phyloP scores from a whole-genome alignment of 179 eudicot species.

The Silene noctiflora region DNA sequence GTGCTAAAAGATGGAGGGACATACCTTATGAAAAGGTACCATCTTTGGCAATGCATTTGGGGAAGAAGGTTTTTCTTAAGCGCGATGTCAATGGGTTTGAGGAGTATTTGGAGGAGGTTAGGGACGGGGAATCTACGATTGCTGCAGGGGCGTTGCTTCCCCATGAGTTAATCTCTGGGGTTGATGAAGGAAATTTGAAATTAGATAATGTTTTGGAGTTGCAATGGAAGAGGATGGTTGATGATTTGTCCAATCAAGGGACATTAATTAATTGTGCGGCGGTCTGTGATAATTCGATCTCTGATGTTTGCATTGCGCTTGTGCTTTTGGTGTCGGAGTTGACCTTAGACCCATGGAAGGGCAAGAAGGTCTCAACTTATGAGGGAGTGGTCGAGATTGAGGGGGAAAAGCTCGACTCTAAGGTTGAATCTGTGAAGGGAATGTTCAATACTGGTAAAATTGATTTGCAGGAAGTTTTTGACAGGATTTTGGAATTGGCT shows the following conservation, averaged over 20 bases:
- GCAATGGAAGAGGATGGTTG: slow-evolving; percentile 58
- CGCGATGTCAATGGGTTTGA: slow-evolving; percentile 39
- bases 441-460: neutral
- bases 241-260: slow-evolving; percentile 40
- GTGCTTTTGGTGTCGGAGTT: slow-evolving; percentile 20
- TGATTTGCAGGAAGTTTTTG: slow-evolving; percentile 12
- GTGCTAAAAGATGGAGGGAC: slow-evolving; percentile 39
- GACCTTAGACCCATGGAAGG: slow-evolving; percentile 22
- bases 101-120: slow-evolving; percentile 37
- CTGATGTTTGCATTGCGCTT: slow-evolving; percentile 8
- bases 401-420: slow-evolving; percentile 12
- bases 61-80: slow-evolving; percentile 31
- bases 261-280: slow-evolving; percentile 37
- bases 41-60: slow-evolving; percentile 45
- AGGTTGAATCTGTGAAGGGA: neutral
- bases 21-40: slow-evolving; percentile 46
- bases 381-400: neutral
- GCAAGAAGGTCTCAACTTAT: neutral
- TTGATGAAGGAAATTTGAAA: slow-evolving; percentile 19
- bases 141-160: slow-evolving; percentile 57
- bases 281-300: neutral
- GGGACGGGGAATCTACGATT: slow-evolving; percentile 36
- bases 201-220: slow-evolving; percentile 41
- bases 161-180: slow-evolving; percentile 33
- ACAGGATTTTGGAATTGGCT: slow-evolving; percentile 12